Base-by-base conservation (phyloP, 768 basidiomycete genomes). In the Leucocoprinus leucothites region DNA sequence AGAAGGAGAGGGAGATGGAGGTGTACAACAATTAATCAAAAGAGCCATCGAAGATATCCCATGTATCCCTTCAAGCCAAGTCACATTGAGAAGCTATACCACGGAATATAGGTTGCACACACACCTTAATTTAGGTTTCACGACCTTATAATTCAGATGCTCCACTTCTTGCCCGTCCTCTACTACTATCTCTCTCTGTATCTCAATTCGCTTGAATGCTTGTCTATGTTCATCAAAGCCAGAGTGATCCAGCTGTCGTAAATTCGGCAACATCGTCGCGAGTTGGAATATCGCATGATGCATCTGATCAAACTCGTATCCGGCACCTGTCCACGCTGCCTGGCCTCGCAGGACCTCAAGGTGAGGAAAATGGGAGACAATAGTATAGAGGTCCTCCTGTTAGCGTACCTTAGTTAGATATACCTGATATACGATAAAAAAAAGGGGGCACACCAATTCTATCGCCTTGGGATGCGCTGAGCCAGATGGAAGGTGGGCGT, bases 271-370 rank as follows among this genome's bases (percentile, higher is more conserved):
- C 2, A 66, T 55, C 43, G 69, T 63, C 1, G 76, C 70, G 5
- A 81, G 64, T 45, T 69, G 63, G 59, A 69, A 63, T 34, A 80
- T 76, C 7, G 71, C 70, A 6, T 61, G 58, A 46, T 79, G 77
- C 75, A 81, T 76, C 22, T 57, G 61, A 24, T 69, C 61, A 59
- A 70, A 70, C 48, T 69, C 61, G 38, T 67, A 59, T 19, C 65
- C 63, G 3, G 75, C 71, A 11, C 75, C 71, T 3, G 58, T 58
- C 79, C 79, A 82, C 1, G 79, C 62, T 13, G 71, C 74, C 25
- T 62, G 57, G 9, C 78, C 77, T 40, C 72, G 70, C 58, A 80
- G 74, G 0, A 75, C 71, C 60, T 77, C 68, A 11, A 82, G 74
- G 14, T 73, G 69, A 2, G 60, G 59, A 56, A 80, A 80, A 13